Conservation (phyloP, 495 filamentous ascomycete species). For the Talaromyces adpressus region DNA sequence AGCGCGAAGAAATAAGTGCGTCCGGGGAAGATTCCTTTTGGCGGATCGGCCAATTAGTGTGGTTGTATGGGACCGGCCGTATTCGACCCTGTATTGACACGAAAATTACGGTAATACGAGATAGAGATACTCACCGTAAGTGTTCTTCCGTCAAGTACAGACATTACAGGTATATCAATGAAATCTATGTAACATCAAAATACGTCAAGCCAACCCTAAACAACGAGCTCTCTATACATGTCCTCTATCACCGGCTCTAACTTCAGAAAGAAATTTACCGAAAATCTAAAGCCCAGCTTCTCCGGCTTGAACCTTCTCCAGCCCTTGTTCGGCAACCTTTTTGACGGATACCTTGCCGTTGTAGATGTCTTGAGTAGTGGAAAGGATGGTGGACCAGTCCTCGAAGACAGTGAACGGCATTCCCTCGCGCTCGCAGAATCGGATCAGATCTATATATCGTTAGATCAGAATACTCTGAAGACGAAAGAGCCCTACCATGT, state of each 20-base stretch:
- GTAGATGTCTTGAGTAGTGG: slow-evolving; percentile 66
- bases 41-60: background rate
- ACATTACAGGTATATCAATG: background rate
- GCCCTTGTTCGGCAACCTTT: slow-evolving; percentile 18
- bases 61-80: background rate
- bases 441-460: slow-evolving; percentile 59
- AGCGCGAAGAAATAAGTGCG: background rate
- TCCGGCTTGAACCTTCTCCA: background rate
- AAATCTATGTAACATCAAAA: background rate
- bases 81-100: background rate
- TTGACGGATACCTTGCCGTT: slow-evolving; percentile 43
- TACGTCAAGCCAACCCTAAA: background rate
- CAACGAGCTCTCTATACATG: background rate
- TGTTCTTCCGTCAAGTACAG: background rate
- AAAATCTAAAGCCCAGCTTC: background rate
- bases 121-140: too few species aligned
- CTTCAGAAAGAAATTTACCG: background rate
- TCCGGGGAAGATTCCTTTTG: background rate
- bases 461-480: background rate
- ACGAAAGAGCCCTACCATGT: slow-evolving; percentile 51
- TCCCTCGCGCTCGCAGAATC: slow-evolving; percentile 68
- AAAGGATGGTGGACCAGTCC: slow-evolving; percentile 68
- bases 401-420: slow-evolving; percentile 78
- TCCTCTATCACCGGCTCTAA: background rate
- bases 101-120: background rate